Evolutionary conservation across 1,284 basidiomycete genomes (phyloP), one percentile per base, ranked within the genome.

Genomic region (Leccinum angustisporum): DNA sequence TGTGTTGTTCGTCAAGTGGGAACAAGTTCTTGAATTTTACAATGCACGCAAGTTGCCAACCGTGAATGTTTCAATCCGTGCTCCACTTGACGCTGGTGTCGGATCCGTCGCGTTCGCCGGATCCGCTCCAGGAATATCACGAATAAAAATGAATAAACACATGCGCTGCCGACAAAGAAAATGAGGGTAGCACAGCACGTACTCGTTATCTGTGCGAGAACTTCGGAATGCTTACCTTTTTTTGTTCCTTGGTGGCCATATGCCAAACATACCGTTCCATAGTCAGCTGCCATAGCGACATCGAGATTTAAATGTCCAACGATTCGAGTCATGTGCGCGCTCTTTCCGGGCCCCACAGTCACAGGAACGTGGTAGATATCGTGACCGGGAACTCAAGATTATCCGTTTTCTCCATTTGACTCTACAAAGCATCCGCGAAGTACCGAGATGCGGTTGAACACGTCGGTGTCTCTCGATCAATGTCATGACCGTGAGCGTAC

Each of bases 141-240:
- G 43, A 18, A 18, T 11, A 11, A 43, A n/a, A 43, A 43, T 43
- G n/a, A 40, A 40, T 43, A 16, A 62, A 56, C 61, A 60, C 14
- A 40, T 55, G 14, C 10, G 21, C 10, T 34, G 40, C 51, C 36
- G n/a, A 30, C 38, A 25, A 27, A 13, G 18, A 46, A 27, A 11
- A 59, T 3, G 5, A 13, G 21, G 18, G 11, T 43, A 43, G n/a
- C 40, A 43, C 40, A 10, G 6, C 43, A 46, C 10, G 18, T 43
- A n/a, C 10, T 46, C 43, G 11, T 48, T 11, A 48, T 48, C n/a
- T 46, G 43, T 18, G 43, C 40, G 40, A 18, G 43, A 46, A 11
- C 11, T 9, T 18, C n/a, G 43, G 43, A 50, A 25, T 8, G 9
- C 52, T 21, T 21, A 21, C 43, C 43, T 11, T 21, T 51, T 16